Base-by-base conservation (phyloP, 2,329 filamentous ascomycete species). In the Ambrosiella cleistominuta region DNA sequence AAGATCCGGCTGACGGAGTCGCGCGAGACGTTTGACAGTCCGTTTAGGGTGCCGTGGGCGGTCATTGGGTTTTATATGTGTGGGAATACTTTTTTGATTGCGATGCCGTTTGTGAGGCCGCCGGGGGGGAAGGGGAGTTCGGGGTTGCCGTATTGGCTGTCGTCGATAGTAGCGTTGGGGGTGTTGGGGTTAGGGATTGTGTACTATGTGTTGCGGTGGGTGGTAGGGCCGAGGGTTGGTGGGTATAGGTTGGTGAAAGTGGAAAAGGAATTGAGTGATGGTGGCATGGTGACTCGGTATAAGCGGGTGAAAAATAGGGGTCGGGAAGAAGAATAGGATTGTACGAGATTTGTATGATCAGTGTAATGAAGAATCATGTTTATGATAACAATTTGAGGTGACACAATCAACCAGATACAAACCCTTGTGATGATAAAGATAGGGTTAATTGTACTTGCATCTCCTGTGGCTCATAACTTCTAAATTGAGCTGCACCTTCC, bases 101-200 rank as follows among this genome's bases (percentile, higher is more conserved):
- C 78, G 0, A 75, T 77, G 0, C 77, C 77, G 0, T 79, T 80
- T 57, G 73, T 81, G 52, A 77, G 78, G 1, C 78, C 78, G 0
- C 69, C 70, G 39, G 72, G 70, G 1, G 70, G 68, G 62, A 73
- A 71, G 69, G 70, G 72, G 53, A 70, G 71, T 0, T 70, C 75
- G 13, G 73, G 74, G 0, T 79, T 79, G 42, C 75, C 76, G 1
- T 80, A 79, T 68, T 81, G 76, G 59, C 68, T 78, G 0, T 79
- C 78, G 63, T 77, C 77, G 0, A 70, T 79, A 0, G 76, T 80
- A 0, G 76, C 75, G 0, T 71, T 78, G 0, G 71, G 70, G 0
- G 74, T 80, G 3, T 63, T 80, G 19, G 53, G 76, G 0, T 66
- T 78, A 0, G 78, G 78, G 1, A 73, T 61, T 0, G 58, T 75